Base-by-base conservation (phyloP, 495 filamentous ascomycete genomes). In the Podospora didyma region DNA sequence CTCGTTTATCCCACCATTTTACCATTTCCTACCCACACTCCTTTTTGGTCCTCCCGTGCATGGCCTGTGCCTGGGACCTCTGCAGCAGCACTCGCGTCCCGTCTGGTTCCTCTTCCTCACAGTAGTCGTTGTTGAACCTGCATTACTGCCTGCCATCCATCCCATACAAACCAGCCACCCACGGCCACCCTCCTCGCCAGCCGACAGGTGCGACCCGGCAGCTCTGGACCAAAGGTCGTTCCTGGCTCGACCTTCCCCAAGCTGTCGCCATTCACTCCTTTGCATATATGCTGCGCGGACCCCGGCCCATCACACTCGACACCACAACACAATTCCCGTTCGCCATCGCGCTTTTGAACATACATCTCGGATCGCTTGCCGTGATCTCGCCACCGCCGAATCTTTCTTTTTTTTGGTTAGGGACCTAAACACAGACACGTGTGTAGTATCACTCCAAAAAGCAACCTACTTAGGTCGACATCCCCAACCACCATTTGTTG, bases 321-420 rank as follows among this genome's bases (percentile, higher is more conserved):
- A 45, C 48, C 49, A 54, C 28, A 62, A 54, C 52, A 49, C 58
- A 53, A 46, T n/a, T 44, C 19, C 23, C 12, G 42, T 24, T 52
- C 50, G 51, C 41, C 45, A 46, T 56, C 56, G 21, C 41, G 28
- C 45, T 10, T 35, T 61, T 49, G n/a, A 46, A 49, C 51, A 45
- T 24, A 34, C 26, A 17, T 34, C 49, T 48, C 41, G 23, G 50
- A 37, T 41, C 46, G 50, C 31, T 46, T 53, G 17, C 51, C 45
- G 41, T 53, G 34, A 39, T 44, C 31, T 62, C 28, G 39, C 59
- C 57, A 41, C 55, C 50, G 45, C 49, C 46, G 24, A 20, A 45
- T 24, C 21, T 45, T 65, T 66, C 65, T 66, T 66, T 45, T 65
- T 66, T 68, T 66, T 66, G 63, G 63, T 68, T 66, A 66, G 53